Base-by-base conservation (phyloP, 805 yeast species). In the Yamadazyma paraphyllophila region DNA sequence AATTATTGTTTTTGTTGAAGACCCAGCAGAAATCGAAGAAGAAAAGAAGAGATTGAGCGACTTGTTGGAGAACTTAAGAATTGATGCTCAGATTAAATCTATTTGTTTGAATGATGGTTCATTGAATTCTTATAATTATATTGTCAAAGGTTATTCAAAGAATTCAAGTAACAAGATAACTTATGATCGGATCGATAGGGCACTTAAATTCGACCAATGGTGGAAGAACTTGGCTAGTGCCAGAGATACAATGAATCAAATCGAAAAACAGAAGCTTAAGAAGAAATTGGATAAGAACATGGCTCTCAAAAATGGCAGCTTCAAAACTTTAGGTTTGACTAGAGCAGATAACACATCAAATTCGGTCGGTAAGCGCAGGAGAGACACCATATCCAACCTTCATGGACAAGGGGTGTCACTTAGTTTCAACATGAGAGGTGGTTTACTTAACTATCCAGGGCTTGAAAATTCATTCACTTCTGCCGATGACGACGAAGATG, bases 1-100 rank as follows among this genome's bases (percentile, higher is more conserved):
- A 48, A 89, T 94, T 9, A 82, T 94, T 42, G 95, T 87, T 0
- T 92, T 94, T 73, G 97, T 94, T 26, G 99, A 94, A 65, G 74
- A 74, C 46, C 72, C 70, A 37, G 68, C 68, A 0, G 97, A 91
- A 53, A 78, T 88, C 24, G 74, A 66, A 1, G 89, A 85, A 40
- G 99, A 94, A 58, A 64, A 63, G 14, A 63, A 65, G 11, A 66
- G 97, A 43, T 78, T 94, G 33, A 56, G 56, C 1, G 80, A 81
- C 34, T 65, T 94, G 27, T 68, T 94, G 37, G 82, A 78, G 11
- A 84, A 83, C n/a, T 71, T 94, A 44, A 75, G 99, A 56, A 94
- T 94, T 45, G 84, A 82, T 30, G 96, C 97, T 0, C 81, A 81
- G 49, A 74, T 91, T n/a, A 62, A 85, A 24, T 89, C 91, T 1